phyloP scores from a whole-genome alignment of 1,139 yeast species.

The Schwanniomyces etchellsii region DNA sequence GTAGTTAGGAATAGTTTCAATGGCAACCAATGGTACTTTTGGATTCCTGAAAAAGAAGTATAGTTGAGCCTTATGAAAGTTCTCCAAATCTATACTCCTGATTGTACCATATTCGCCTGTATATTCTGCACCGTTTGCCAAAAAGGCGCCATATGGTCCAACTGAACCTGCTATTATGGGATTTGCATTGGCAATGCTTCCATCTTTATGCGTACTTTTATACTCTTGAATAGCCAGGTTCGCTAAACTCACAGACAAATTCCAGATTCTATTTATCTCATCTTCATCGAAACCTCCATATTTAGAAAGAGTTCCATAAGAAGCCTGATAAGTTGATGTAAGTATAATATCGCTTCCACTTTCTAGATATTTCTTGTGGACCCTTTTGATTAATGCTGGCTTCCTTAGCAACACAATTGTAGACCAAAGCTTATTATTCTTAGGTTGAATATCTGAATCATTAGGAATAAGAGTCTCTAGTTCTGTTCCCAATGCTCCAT shows the following conservation, averaged over 20 bases:
- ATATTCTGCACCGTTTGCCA: slow-evolving; percentile 65
- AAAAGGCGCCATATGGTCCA: slow-evolving; percentile 71
- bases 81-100: slow-evolving; percentile 20
- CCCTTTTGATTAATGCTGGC: slow-evolving; percentile 40
- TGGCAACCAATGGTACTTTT: slow-evolving; percentile 47
- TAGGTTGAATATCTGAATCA: slow-evolving; percentile 10
- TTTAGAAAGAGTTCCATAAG: slow-evolving; percentile 32
- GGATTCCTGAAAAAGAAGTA: slow-evolving; percentile 26
- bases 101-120: slow-evolving; percentile 50
- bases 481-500: slow-evolving; percentile 30
- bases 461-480: slow-evolving; percentile 14
- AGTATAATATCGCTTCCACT: slow-evolving; percentile 54
- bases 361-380: slow-evolving; percentile 46
- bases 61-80: slow-evolving; percentile 48
- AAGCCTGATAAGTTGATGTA: slow-evolving; percentile 62
- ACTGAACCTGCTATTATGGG: slow-evolving; percentile 49
- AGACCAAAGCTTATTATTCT: slow-evolving; percentile 49
- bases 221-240: slow-evolving; percentile 17
- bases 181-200: slow-evolving; percentile 1
- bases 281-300: slow-evolving; percentile 21
- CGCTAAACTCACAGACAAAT: slow-evolving; percentile 24
- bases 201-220: not conserved
- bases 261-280: slow-evolving; percentile 25
- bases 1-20: slow-evolving; percentile 62
- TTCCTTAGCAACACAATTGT: slow-evolving; percentile 46